These are phyloP conservation scores for Lophiotrema nucula DNA, from an alignment of 495 filamentous ascomycete species.

Conservation along the genomic window DNA sequence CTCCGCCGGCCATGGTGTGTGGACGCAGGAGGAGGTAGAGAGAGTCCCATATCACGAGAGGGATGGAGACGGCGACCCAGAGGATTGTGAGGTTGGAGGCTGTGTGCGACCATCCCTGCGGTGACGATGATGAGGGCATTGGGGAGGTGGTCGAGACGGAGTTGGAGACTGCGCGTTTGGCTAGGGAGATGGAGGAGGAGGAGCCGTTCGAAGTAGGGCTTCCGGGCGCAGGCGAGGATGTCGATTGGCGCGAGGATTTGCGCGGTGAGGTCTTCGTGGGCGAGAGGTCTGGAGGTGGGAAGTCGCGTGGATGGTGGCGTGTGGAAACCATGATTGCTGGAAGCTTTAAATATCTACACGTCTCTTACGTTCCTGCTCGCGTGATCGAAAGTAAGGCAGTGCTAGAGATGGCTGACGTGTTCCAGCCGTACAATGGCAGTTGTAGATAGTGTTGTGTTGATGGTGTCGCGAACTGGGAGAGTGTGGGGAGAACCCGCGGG, in stretches of 20 bases:
- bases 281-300: constrained; percentile 33
- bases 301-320: constrained; percentile 40
- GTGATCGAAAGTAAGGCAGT: too few relatives aligned
- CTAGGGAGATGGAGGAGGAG: constrained; percentile 20
- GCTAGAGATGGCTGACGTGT: too few relatives aligned
- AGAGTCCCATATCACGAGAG: constrained; percentile 81
- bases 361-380: neutral
- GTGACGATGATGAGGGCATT: neutral
- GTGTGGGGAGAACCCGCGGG: neutral
- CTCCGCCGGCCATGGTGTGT: constrained; percentile 77
- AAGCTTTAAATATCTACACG: neutral
- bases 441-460: neutral
- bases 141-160: constrained; percentile 12
- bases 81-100: constrained; percentile 62
- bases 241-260: constrained; percentile 21
- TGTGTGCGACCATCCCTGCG: constrained; percentile 60
- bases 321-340: constrained; percentile 35
- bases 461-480: neutral
- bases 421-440: too few relatives aligned
- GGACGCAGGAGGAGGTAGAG: constrained; percentile 80
- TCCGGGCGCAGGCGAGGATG: constrained; percentile 28
- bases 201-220: constrained; percentile 6
- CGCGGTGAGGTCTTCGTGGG: constrained; percentile 30
- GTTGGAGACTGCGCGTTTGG: constrained; percentile 41
- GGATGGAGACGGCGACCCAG: constrained; percentile 78